Evolutionary conservation across 2,329 filamentous ascomycete genomes (phyloP).

Genomic region (Fusarium musae): DNA sequence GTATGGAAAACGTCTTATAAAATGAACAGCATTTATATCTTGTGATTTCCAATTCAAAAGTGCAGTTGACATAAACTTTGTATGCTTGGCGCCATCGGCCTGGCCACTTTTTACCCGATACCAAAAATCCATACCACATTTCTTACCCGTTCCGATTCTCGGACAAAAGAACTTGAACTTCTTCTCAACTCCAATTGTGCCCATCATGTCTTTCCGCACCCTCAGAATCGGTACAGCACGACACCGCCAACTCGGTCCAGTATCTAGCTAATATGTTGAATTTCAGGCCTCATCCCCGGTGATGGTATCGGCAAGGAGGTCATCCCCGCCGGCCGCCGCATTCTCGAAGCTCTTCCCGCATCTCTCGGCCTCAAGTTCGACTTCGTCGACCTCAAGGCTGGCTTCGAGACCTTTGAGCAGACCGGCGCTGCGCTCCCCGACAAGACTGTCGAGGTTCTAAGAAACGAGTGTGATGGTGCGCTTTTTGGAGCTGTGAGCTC

Average conservation of each 20-base stretch:
- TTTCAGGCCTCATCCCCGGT: slow-evolving; percentile 89
- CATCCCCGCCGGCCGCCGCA: slow-evolving; percentile 89
- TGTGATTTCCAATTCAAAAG: background rate
- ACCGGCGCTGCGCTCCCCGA: slow-evolving; percentile 91
- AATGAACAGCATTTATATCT: background rate
- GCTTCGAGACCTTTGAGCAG: slow-evolving; percentile 92
- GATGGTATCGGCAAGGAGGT: slow-evolving; percentile 99
- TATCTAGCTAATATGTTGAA: background rate
- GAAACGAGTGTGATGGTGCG: slow-evolving; percentile 92
- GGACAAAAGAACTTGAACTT: slow-evolving; percentile 42
- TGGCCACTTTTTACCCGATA: slow-evolving; percentile 33
- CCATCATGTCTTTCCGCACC: slow-evolving; percentile 55
- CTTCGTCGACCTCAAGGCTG: slow-evolving; percentile 92
- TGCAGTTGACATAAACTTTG: slow-evolving; percentile 25
- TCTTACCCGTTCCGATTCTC: slow-evolving; percentile 42
- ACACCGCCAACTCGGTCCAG: background rate
- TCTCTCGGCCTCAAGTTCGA: slow-evolving; percentile 93
- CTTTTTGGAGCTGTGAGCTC: slow-evolving; percentile 97
- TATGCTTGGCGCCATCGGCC: slow-evolving; percentile 24
- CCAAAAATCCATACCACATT: slow-evolving; percentile 24
- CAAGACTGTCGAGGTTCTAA: slow-evolving; percentile 87
- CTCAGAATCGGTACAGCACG: slow-evolving; percentile 53
- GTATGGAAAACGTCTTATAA: background rate
- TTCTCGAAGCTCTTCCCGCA: slow-evolving; percentile 92
- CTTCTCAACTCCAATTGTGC: slow-evolving; percentile 38